Percentiles rank a stretch among this genome's conserved stretches.
These are phyloP conservation scores for Zychaea mexicana DNA, from an alignment of 371 early-diverging fungal species.

Conservation along the genomic window DNA sequence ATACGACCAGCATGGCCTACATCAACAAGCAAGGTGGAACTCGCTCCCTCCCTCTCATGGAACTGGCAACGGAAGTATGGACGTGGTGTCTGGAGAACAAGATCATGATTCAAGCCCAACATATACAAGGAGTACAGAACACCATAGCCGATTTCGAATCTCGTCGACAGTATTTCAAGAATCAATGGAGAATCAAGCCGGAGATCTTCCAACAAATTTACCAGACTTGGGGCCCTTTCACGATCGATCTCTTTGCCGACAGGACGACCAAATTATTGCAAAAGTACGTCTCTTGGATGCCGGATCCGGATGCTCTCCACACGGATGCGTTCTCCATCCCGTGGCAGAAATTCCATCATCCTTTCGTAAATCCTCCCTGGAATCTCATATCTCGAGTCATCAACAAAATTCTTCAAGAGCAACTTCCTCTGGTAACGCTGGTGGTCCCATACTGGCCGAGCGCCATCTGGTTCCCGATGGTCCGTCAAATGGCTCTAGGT, in stretches of 20 bases:
- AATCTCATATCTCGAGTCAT: too few relatives aligned
- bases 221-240: conserved; percentile 12
- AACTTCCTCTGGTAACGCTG: conserved; percentile 7
- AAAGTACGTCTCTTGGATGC: too few relatives aligned
- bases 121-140: conserved; percentile 19
- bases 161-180: conserved; percentile 5
- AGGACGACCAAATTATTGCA: conserved; percentile 13
- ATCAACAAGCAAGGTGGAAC: conserved; percentile 34
- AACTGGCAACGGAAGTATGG: conserved; percentile 22
- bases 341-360: too few relatives aligned
- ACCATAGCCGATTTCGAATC: conserved; percentile 18
- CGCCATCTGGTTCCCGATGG: conserved; percentile 19
- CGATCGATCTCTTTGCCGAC: conserved; percentile 29
- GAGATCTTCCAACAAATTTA: conserved; percentile 11
- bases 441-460: conserved; percentile 20
- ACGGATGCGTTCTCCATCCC: too few relatives aligned
- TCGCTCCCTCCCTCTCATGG: conserved; percentile 20
- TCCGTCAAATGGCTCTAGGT: background rate
- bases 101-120: conserved; percentile 21
- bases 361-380: too few relatives aligned
- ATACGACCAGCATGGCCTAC: conserved; percentile 26
- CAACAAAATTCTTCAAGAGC: too few relatives aligned
- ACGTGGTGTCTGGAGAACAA: conserved; percentile 16
- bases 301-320: too few relatives aligned
- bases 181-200: conserved; percentile 9